phyloP scores from a whole-genome alignment of 768 basidiomycete species.

The Phylloporus sp. region DNA sequence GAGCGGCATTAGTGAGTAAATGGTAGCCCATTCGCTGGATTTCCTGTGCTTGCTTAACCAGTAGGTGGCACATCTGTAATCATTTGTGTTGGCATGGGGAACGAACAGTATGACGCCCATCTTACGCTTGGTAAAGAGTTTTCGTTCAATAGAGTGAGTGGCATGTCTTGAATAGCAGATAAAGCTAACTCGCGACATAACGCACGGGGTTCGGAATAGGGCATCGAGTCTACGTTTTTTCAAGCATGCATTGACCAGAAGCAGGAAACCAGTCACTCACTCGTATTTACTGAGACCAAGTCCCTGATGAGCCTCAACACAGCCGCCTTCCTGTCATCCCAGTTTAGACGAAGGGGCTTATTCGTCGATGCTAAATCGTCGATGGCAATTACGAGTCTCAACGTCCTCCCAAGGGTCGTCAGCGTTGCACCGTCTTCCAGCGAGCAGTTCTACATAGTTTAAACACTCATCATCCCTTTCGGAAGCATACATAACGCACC shows the following conservation, averaged over 20 bases:
- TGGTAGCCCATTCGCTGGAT: slow-evolving; percentile 79
- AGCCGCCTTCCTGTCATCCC: slow-evolving; percentile 53
- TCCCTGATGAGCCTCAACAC: slow-evolving; percentile 60
- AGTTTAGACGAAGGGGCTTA: slow-evolving; percentile 63
- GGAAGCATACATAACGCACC: slow-evolving; percentile 39
- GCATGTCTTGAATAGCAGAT: slow-evolving; percentile 63
- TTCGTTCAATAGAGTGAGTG: slow-evolving; percentile 56
- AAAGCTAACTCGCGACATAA: slow-evolving; percentile 67
- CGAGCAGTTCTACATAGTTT: slow-evolving; percentile 49
- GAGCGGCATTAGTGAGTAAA: slow-evolving; percentile 65
- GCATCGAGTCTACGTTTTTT: slow-evolving; percentile 9
- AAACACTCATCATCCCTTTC: neutral
- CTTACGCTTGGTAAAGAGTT: slow-evolving; percentile 62
- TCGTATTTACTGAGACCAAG: slow-evolving; percentile 49
- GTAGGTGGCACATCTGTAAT: slow-evolving; percentile 72
- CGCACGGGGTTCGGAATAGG: slow-evolving; percentile 55
- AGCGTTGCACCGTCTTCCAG: slow-evolving; percentile 56
- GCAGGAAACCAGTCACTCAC: slow-evolving; percentile 36
- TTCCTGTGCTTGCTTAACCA: slow-evolving; percentile 56
- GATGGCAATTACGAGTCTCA: slow-evolving; percentile 62
- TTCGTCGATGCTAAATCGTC: slow-evolving; percentile 71
- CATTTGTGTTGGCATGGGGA: neutral
- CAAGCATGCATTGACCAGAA: neutral
- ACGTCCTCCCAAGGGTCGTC: slow-evolving; percentile 62
- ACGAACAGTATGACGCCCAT: neutral